Base-by-base conservation (phyloP, 306 rosid species). In the Sesbania bispinosa region DNA sequence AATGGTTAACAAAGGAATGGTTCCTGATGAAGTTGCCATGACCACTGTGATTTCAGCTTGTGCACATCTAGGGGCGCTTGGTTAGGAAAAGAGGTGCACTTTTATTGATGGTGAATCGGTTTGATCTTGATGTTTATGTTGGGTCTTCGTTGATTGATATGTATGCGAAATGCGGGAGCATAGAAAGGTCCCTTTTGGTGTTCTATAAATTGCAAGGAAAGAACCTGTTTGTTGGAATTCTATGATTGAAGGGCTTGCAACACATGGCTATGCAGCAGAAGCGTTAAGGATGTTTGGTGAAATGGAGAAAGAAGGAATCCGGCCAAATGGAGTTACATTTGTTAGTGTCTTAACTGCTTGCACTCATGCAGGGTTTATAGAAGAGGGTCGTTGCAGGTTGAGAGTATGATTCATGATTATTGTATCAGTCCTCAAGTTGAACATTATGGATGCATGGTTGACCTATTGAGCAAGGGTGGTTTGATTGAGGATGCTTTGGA, bases 361-460 rank as follows among this genome's bases (percentile, higher is more conserved):
- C 81, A 81, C 90, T 50, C 98, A 93, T 71, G 90, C 85, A 6
- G 92, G 96, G 65, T 79, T 88, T 29, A 71, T 93, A 23, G 77
- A 86, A 27, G 96, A 93, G 68, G 96, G 98, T 6, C 83, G 68
- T 39, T 29, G 11, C 30, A 69, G 79, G 70, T 93, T 78, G 58
- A 8, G 36, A 88, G 97, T 74, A 88, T 88, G 97, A 73, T 21
- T 52, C 48, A 47, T 24, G 85, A 87, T 47, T 88, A 88, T 54
- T 57, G 77, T 52, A 77, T 85, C 41, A 20, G 41, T 62, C 97
- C 92, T 7, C 67, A 63, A 55, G 80, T 82, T 27, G 89, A 83
- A 64, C 98, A 93, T 84, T 85, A 90, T 27, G 98, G 97, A 41
- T 93, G 97, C 74, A 85, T 93, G 90, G 82, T 90, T 66, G 93